Percentiles rank a stretch among this genome's conserved stretches.
Evolutionary conservation across 2,329 filamentous ascomycete species (phyloP).

Genomic region (Alternaria novae-zelandiae): DNA sequence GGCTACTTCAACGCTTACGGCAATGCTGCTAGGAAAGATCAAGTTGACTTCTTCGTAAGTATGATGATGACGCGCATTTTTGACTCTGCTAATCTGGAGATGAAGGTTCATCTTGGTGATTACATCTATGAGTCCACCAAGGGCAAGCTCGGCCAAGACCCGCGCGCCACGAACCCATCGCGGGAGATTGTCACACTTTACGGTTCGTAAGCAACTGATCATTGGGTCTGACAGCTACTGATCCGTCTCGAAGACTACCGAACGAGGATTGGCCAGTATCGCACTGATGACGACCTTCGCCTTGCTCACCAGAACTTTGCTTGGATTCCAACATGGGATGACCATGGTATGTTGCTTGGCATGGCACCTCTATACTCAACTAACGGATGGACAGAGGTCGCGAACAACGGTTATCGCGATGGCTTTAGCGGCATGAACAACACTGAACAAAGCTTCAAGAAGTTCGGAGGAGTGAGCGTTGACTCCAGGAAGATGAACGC

Average conservation of each 20-base stretch:
- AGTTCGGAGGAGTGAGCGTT: slow-evolving; percentile 49
- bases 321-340: slow-evolving; percentile 58
- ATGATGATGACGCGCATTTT: neutral
- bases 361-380: neutral
- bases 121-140: slow-evolving; percentile 52
- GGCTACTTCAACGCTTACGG: slow-evolving; percentile 59
- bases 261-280: slow-evolving; percentile 48
- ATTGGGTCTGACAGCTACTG: neutral
- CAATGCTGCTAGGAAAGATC: slow-evolving; percentile 46
- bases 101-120: slow-evolving; percentile 51
- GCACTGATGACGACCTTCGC: slow-evolving; percentile 51
- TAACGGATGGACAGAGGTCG: slow-evolving; percentile 42
- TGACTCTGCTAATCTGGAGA: slow-evolving; percentile 19
- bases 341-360: slow-evolving; percentile 4
- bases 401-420: slow-evolving; percentile 53
- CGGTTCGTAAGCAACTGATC: slow-evolving; percentile 2
- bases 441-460: slow-evolving; percentile 51
- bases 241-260: slow-evolving; percentile 45
- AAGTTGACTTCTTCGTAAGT: slow-evolving; percentile 64
- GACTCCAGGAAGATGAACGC: slow-evolving; percentile 57
- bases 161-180: slow-evolving; percentile 36
- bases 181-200: slow-evolving; percentile 51
- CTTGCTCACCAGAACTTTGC: slow-evolving; percentile 50
- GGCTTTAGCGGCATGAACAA: slow-evolving; percentile 51
- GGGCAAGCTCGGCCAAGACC: slow-evolving; percentile 32